Base-by-base conservation (phyloP, 352 stramenopile genomes). In the Thalassiosira hispida region DNA sequence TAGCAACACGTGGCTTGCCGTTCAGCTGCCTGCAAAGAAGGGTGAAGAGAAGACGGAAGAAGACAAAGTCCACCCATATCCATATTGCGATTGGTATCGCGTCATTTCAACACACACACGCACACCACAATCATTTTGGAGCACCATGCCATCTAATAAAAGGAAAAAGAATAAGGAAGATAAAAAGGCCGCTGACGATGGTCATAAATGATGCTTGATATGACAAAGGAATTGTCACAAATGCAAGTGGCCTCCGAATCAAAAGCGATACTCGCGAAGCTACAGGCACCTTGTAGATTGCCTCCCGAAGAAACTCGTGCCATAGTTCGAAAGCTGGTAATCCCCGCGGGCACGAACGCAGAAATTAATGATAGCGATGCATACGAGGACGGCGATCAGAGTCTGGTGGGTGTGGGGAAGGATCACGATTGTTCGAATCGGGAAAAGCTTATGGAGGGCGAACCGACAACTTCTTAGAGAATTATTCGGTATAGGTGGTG, bases 361-460 rank as follows among this genome's bases (percentile, higher is more conserved):
- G 38, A 77, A 47, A 31, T 59, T n/a, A 72, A 76, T 46, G 65
- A 70, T 18, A 35, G 31, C 27, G 64, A 81, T 51, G 22, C 51
- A 35, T 72, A 51, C 40, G 73, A 64, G 14, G 64, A 81, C 51
- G 73, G 64, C 16, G 73, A 81, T 46, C 73, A 81, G 20, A 60
- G 31, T 38, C 25, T 49, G 16, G 44, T 68, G 42, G 18, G 12
- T 22, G 42, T 22, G n/a, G 12, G 9, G 2, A 20, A 7, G n/a
- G 35, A 20, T 20, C 68, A 29, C 4, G 3, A 38, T 38, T n/a
- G n/a, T n/a, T n/a, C n/a, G n/a, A n/a, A n/a, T n/a, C n/a, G n/a
- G n/a, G n/a, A n/a, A n/a, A n/a, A n/a, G n/a, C n/a, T n/a, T n/a
- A n/a, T n/a, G n/a, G n/a, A n/a, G n/a, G n/a, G n/a, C 9, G 8